Percentiles rank a stretch among this genome's conserved stretches.
These are phyloP conservation scores for Peziza echinospora DNA, from an alignment of 495 filamentous ascomycete genomes.

Conservation along the genomic window DNA sequence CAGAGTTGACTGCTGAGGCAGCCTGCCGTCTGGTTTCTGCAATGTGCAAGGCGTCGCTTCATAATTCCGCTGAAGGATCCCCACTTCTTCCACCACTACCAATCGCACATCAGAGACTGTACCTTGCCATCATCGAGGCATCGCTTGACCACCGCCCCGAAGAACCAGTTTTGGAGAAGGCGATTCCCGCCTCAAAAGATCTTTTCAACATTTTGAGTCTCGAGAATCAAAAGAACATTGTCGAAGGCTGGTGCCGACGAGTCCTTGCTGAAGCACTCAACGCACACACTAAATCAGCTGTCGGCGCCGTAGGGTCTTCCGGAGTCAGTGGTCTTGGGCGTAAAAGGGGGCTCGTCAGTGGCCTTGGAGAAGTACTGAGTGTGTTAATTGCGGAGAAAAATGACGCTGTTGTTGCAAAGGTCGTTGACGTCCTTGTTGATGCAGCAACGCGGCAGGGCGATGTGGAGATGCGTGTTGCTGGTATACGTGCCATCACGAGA, in stretches of 20 bases:
- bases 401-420: background rate
- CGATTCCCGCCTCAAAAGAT: slow-evolving; percentile 26
- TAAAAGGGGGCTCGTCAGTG: background rate
- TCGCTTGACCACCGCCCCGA: slow-evolving; percentile 26
- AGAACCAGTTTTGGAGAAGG: slow-evolving; percentile 26
- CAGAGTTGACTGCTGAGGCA: slow-evolving; percentile 48
- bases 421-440: slow-evolving; percentile 3
- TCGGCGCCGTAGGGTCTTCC: slow-evolving; percentile 19
- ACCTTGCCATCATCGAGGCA: slow-evolving; percentile 21
- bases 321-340: slow-evolving; percentile 26
- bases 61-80: slow-evolving; percentile 15
- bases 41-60: background rate
- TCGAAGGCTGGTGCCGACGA: slow-evolving; percentile 14
- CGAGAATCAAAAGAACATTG: slow-evolving; percentile 4
- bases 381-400: background rate
- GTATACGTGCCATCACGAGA: slow-evolving; percentile 6
- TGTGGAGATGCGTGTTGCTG: slow-evolving; percentile 15
- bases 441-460: slow-evolving; percentile 7
- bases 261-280: slow-evolving; percentile 26
- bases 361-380: background rate
- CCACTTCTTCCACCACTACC: background rate
- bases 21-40: slow-evolving; percentile 33
- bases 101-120: slow-evolving; percentile 6
- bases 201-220: slow-evolving; percentile 23
- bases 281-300: slow-evolving; percentile 22